These are phyloP conservation scores for Anthoceros angustus DNA, from an alignment of 225 moss, liverwort and hornwort genomes.

Conservation along the genomic window DNA sequence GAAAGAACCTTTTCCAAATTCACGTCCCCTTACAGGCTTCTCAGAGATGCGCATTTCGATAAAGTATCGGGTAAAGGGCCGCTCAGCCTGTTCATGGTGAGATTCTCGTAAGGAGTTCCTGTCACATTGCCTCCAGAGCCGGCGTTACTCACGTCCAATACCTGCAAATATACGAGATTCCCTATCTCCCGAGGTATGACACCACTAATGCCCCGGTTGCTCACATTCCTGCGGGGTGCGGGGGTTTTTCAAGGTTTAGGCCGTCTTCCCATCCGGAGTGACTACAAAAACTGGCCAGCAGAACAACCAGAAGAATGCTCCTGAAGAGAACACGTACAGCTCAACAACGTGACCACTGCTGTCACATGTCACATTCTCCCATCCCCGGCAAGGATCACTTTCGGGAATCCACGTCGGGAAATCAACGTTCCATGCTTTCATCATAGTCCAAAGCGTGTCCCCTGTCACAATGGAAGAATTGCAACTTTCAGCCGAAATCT, in stretches of 20 bases:
- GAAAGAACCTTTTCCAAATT: background rate
- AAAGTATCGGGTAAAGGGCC: conserved; percentile 6
- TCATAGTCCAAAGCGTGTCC: conserved; percentile 7
- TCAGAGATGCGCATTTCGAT: background rate
- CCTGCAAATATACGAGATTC: conserved; percentile 12
- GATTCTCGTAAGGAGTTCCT: conserved; percentile 22
- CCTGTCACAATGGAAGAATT: conserved; percentile 4
- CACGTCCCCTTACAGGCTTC: background rate
- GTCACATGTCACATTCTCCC: conserved; percentile 5
- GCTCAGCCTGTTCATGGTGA: conserved; percentile 15
- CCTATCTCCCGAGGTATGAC: conserved; percentile 20
- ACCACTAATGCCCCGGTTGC: conserved; percentile 7
- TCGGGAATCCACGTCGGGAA: conserved; percentile 6
- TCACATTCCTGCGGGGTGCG: conserved; percentile 6
- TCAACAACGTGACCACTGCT: conserved; percentile 1
- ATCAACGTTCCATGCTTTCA: conserved; percentile 8
- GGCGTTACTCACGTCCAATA: conserved; percentile 24
- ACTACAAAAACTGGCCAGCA: background rate
- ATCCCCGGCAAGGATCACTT: conserved; percentile 6
- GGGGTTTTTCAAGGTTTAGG: background rate
- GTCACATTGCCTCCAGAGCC: conserved; percentile 15
- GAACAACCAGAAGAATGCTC: too few species aligned
- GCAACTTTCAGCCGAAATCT: background rate
- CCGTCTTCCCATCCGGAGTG: background rate
- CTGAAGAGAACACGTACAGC: background rate